Evolutionary conservation across 2,329 filamentous ascomycete species (phyloP).

Genomic region (Talaromyces sp.): DNA sequence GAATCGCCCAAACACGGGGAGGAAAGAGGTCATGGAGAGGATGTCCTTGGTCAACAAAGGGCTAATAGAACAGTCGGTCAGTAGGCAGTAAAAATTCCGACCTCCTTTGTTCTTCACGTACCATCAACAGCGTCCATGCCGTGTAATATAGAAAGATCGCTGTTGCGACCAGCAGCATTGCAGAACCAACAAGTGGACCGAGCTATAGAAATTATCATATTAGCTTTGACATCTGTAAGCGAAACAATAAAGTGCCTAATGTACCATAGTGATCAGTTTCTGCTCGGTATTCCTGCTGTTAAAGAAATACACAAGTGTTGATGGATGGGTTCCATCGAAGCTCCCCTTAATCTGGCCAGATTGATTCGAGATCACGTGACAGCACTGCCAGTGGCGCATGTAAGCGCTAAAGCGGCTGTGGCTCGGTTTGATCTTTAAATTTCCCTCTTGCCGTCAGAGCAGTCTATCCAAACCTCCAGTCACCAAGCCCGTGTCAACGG

Average conservation of each 20-base stretch:
- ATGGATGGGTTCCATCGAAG: not conserved
- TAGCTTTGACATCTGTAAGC: not conserved
- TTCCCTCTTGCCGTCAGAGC: not conserved
- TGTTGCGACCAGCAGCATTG: slow-evolving; percentile 71
- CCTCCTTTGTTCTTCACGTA: slow-evolving; percentile 42
- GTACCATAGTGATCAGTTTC: not conserved
- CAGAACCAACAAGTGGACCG: slow-evolving; percentile 77
- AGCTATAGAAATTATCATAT: slow-evolving; percentile 57
- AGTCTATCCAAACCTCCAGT: not conserved
- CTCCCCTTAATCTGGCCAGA: slow-evolving; percentile 14
- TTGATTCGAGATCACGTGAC: slow-evolving; percentile 16
- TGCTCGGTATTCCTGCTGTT: not conserved
- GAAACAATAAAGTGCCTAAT: too few species aligned
- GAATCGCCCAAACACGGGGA: slow-evolving; percentile 96
- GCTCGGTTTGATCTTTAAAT: slow-evolving; percentile 3
- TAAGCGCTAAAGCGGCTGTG: not conserved
- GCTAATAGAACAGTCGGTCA: slow-evolving; percentile 52
- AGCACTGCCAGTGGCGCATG: not conserved
- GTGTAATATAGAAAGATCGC: slow-evolving; percentile 87
- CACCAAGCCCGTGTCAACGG: slow-evolving; percentile 13
- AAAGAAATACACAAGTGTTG: not conserved
- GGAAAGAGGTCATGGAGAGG: slow-evolving; percentile 93
- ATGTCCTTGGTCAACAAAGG: slow-evolving; percentile 94
- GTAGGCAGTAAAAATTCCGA: not conserved
- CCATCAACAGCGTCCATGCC: slow-evolving; percentile 96